Conservation (phyloP, 75 land plant genomes). For the Picea glauca region DNA sequence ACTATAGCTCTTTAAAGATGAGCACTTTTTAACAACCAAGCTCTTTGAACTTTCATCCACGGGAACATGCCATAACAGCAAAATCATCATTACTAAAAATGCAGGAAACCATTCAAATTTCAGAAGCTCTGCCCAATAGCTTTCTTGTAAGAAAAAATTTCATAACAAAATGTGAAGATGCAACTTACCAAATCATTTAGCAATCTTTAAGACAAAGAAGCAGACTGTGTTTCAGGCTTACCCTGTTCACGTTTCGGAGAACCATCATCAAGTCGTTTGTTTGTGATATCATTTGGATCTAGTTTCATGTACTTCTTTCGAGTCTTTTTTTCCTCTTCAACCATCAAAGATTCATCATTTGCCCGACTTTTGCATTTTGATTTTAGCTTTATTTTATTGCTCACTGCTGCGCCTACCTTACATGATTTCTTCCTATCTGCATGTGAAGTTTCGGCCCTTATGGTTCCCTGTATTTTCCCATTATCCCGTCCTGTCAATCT, state of each 20-base stretch:
- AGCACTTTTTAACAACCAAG: not conserved
- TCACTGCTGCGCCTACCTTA: not conserved
- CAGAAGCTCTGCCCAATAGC: not conserved
- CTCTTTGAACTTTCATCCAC: not conserved
- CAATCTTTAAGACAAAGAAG: not conserved
- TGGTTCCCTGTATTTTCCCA: not conserved
- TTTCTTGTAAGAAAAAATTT: not conserved
- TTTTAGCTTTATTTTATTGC: not conserved
- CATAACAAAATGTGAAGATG: not conserved
- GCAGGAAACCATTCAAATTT: slow-evolving; percentile 11
- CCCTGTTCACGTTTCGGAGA: slow-evolving; percentile 10
- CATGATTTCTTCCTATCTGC: slow-evolving; percentile 1
- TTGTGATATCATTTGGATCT: slow-evolving; percentile 68
- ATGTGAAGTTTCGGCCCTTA: not conserved
- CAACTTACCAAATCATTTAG: not conserved
- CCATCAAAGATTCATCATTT: not conserved
- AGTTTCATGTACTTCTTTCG: slow-evolving; percentile 40
- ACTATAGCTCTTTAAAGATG: not conserved
- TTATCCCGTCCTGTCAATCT: too few relatives aligned
- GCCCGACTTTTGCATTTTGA: not conserved
- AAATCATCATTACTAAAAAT: not conserved
- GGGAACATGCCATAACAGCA: not conserved
- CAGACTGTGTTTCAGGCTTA: not conserved
- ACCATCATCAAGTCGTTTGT: slow-evolving; percentile 64
- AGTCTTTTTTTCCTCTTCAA: slow-evolving; percentile 19